Base-by-base conservation (phyloP, 768 basidiomycete genomes). In the Agrocybe praecox region DNA sequence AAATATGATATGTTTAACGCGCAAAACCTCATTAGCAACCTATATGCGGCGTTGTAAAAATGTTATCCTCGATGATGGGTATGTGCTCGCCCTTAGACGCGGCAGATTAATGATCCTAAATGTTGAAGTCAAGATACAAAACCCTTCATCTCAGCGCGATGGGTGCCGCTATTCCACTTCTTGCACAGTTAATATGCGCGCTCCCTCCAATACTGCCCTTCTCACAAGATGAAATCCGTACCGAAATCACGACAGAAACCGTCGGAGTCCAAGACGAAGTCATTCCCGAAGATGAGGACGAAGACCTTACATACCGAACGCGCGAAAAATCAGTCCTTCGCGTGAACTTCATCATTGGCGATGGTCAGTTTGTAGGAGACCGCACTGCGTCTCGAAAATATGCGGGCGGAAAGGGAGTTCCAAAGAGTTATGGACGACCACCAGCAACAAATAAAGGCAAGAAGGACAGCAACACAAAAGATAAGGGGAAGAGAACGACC, bases 141-240 rank as follows among this genome's bases (percentile, higher is more conserved):
- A 85, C 82, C 5, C 70, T 96, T 29, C 83, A 87, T 68, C 71
- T 96, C 44, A 85, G 82, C 57, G 94, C 91, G 6, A 89, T 95
- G 86, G 94, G 92, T 22, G 94, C 94, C 5, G 92, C 94, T 1
- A 94, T 96, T 55, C 92, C 94, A 2, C 87, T 87, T 63, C 83
- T 93, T 21, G 72, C 89, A 24, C 84, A 85, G 46, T 78, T 96
- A 14, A 73, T 82, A 12, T 80, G 87, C 6, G 87, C 91, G 19
- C 76, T 95, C 24, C 90, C 92, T 0, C 76, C 81, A 2, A 85
- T 88, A 47, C 77, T 96, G 11, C 90, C 92, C 0, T 91, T 83
- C 64, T 62, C 83, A 0, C 68, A 72, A 34, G 81, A 84, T 47
- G 88, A 92, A 54, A 82, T 92, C 5, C 77, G 79, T 42, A 80